Base-by-base conservation (phyloP, 2,329 filamentous ascomycete species). In the Fusarium dimerum region DNA sequence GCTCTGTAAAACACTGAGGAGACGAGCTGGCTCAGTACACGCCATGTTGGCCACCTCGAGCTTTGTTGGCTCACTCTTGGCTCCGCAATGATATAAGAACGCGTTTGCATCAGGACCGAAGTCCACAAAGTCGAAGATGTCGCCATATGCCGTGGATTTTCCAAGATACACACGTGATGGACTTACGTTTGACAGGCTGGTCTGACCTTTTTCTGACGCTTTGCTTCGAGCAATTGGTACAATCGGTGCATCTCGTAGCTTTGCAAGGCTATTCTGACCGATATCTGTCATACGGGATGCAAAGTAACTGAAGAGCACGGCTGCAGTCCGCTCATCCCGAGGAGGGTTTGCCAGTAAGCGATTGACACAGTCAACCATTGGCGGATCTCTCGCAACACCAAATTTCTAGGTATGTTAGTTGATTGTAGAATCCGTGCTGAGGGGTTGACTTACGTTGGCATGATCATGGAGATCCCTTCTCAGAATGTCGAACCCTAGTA, bases 81-180 rank as follows among this genome's bases (percentile, higher is more conserved):
- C 93, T 10, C 94, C 94, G 59, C 92, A 90, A 56, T 90, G 89
- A 62, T 92, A 83, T 16, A 99, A 75, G 65, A 99, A 99, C 0
- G 88, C 79, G 65, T 97, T 97, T 2, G 90, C 93, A 67, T 93
- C 86, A 34, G 80, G 76, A 0, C 93, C 92, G 73, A 97, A 99
- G 68, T 97, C 90, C 13, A 97, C 92, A 71, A 97, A 99, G 68
- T 97, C 92, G 61, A 99, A 96, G 32, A 99, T 95, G 32, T 96
- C 89, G 11, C 85, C 88, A 64, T 95, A 99, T 8, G 78, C 79
- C 2, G 74, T 69, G 6, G 81, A 85, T 29, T 60, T 86, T 9
- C 94, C 94, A 2, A 99, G 78, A 68, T 96, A 99, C 57, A 88
- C 92, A 40, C 85, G 79, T 43, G 80, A 82, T 6, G 94, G 93